phyloP scores from a whole-genome alignment of 768 basidiomycete species.

The Lepiota brunneoincarnata region DNA sequence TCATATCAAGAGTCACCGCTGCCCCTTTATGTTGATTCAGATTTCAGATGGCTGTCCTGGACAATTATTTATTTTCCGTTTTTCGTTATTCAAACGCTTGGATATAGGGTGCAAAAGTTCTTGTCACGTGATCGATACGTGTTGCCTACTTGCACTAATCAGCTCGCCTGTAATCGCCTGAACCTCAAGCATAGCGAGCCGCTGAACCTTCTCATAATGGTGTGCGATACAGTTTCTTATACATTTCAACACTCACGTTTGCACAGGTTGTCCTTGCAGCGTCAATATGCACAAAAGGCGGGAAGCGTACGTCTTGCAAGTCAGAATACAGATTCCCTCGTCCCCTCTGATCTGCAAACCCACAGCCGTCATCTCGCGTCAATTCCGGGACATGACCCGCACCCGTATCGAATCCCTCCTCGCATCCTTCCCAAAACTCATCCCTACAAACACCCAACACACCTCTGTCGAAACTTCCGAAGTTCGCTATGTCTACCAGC shows the following conservation, averaged over 20 bases:
- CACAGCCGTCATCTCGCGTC: conserved; percentile 91
- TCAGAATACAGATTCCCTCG: not conserved
- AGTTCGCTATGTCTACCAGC: conserved; percentile 96
- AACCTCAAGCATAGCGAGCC: not conserved
- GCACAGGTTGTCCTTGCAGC: conserved; percentile 86
- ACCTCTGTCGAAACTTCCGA: conserved; percentile 95
- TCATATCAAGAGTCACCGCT: too few relatives aligned
- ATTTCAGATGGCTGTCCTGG: too few relatives aligned
- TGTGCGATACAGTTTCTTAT: not conserved
- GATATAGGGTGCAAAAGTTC: too few relatives aligned
- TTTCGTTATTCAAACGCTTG: too few relatives aligned
- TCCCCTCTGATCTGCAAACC: not conserved
- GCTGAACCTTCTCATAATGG: not conserved
- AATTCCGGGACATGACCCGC: conserved; percentile 91
- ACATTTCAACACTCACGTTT: not conserved
- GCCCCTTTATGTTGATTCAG: too few relatives aligned
- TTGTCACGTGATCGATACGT: not conserved
- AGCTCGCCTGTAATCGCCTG: not conserved
- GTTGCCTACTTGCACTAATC: not conserved
- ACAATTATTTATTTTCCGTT: too few relatives aligned
- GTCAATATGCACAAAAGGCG: conserved; percentile 92
- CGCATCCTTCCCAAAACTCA: conserved; percentile 95
- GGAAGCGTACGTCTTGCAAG: conserved; percentile 67
- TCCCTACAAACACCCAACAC: conserved; percentile 92
- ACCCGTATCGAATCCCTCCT: conserved; percentile 94